Base-by-base conservation (phyloP, 345 rosid species). In the Anastatica hierochuntica region DNA sequence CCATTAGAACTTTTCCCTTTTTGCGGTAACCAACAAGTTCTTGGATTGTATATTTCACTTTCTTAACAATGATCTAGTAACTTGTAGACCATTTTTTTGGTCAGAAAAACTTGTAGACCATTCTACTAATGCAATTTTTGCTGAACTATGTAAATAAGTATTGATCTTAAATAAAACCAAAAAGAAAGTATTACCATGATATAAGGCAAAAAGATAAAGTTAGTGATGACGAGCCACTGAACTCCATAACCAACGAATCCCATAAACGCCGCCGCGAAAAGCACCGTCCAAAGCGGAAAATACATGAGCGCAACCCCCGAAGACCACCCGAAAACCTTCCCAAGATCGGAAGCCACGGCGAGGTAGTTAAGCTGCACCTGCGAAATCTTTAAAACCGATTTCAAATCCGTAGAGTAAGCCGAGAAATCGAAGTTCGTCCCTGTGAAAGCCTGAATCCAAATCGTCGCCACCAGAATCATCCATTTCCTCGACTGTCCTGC, bases 391-490 rank as follows among this genome's bases (percentile, higher is more conserved):
- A 87, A 59, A 31, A 76, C 79, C 13, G 90, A 64, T 64, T 90
- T 90, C 67, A 90, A 57, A 43, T 74, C 40, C 60, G 96, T 77
- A 4, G 98, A 90, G 31, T 90, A 90, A 4, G 89, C 84, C 12
- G 96, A 82, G 79, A 90, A 87, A 73, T 90, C 98, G 73, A 90
- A 90, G 56, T 90, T 90, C 2, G 98, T 90, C 2, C 98, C 98
- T 0, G 96, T 90, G 48, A 90, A 90, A 0, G 95, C 96, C 67
- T 90, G 98, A 79, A 90, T 81, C 98, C 98, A 90, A 26, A 84
- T 73, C 10, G 96, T 85, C 0, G 85, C 96, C 14, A 90, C 88
- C 7, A 90, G 73, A 31, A 90, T 82, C 96, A 87, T 87, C 98
- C 98, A 90, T 62, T 87, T 90, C 24, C 90, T 29, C 2, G 94